A percentile compares a stretch with the other conserved stretches of the same genome.
Conservation (phyloP, 2,329 filamentous ascomycete species). For the Alternaria ethzedia region DNA sequence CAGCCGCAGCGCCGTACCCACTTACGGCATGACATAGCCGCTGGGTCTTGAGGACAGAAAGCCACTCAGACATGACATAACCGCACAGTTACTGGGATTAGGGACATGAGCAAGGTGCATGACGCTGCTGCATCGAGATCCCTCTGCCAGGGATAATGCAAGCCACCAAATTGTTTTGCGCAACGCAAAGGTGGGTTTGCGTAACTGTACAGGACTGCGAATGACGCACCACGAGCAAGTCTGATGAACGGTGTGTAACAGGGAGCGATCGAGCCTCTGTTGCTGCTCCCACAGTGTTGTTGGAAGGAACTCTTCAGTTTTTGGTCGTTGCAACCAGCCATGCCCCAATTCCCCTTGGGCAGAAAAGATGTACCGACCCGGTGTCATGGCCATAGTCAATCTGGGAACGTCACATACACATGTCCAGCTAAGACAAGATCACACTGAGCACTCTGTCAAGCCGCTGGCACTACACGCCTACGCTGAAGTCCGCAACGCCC, state of each 20-base stretch:
- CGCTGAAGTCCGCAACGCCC: neutral
- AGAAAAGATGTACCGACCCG: neutral
- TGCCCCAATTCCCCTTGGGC: neutral
- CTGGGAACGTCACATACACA: neutral
- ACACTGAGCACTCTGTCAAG: neutral
- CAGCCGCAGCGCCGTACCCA: neutral
- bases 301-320: neutral
- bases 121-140: conserved; percentile 2
- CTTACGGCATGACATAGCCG: conserved; percentile 6
- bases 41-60: neutral
- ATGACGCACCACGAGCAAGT: conserved; percentile 1
- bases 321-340: neutral
- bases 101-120: conserved; percentile 2
- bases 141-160: conserved; percentile 1
- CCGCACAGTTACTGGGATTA: neutral
- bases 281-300: neutral
- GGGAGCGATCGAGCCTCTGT: neutral
- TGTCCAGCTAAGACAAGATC: neutral
- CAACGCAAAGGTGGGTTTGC: conserved; percentile 2
- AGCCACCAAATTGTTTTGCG: conserved; percentile 1
- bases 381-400: neutral
- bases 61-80: conserved; percentile 9
- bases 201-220: neutral
- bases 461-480: neutral
- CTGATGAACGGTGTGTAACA: neutral